Base-by-base conservation (phyloP, 306 rosid species). In the Pyrus pyrifolia region DNA sequence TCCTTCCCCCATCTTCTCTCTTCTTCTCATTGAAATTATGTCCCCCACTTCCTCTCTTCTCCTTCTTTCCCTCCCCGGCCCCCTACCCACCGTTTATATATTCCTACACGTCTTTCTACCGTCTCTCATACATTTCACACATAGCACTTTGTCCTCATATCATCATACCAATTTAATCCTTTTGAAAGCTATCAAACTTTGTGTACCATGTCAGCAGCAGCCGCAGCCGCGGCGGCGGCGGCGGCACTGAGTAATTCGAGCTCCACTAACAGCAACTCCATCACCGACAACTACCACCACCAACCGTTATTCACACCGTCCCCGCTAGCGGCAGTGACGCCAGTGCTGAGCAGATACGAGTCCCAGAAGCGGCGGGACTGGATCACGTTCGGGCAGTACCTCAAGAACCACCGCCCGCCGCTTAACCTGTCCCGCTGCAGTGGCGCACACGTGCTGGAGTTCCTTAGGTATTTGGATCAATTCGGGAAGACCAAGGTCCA, bases 351-450 rank as follows among this genome's bases (percentile, higher is more conserved):
- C 76, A 81, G 93, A 22, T 91, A 91, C 53, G 97, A 93, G 79
- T 90, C 97, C 4, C 98, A 91, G 70, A 91, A 93, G 87, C 82
- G 92, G 71, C 83, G 97, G 15, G 97, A 91, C 84, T 91, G 97
- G 97, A 90, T 86, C 88, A 89, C 98, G 11, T 93, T 93, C 71
- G 97, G 96, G 29, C 98, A 93, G 81, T 93, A 93, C 78, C 79
- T 93, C 38, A 91, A 87, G 80, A 93, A 93, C 73, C 98, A 91
- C 64, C 86, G 93, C 65, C 98, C 98, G 0, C 94, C 98, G 1
- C 78, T 93, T 19, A 63, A 86, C 17, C 90, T 93, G 1, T 86
- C 94, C 0, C 89, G 91, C 64, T 91, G 97, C 80, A 90, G 88
- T 65, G 95, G 94, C 1, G 93, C 79, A 52, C 90, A 93, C 58